phyloP scores from a whole-genome alignment of 768 basidiomycete genomes.

The Kwoniella mangroviensis region DNA sequence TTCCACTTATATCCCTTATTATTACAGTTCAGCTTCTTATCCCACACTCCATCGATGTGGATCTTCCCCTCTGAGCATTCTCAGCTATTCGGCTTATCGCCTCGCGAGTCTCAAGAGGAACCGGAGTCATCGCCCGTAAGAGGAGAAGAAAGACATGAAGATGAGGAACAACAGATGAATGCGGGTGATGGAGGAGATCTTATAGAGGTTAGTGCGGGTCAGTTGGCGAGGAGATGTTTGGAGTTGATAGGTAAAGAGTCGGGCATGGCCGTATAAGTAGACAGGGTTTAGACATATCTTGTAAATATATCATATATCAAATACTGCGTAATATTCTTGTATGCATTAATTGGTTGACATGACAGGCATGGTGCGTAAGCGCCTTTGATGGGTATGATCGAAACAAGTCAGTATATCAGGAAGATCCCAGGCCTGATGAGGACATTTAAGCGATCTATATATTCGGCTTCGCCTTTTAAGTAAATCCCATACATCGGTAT shows the following conservation, averaged over 20 bases:
- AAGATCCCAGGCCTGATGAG: too few relatives aligned
- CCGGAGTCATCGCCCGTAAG: not conserved
- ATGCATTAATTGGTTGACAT: too few relatives aligned
- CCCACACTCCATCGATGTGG: slow-evolving; percentile 73
- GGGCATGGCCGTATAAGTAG: slow-evolving; percentile 13
- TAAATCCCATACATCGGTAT: not conserved
- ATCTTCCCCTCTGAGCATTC: slow-evolving; percentile 57
- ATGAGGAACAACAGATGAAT: slow-evolving; percentile 23
- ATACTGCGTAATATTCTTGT: too few relatives aligned
- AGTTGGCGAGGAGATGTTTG: slow-evolving; percentile 44
- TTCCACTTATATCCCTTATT: slow-evolving; percentile 84
- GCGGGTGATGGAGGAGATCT: slow-evolving; percentile 48
- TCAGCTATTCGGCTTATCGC: slow-evolving; percentile 27
- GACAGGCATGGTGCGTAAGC: too few relatives aligned
- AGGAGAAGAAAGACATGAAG: slow-evolving; percentile 2
- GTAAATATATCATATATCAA: not conserved
- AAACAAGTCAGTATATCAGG: too few relatives aligned
- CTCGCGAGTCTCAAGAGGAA: too few relatives aligned
- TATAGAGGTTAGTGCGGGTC: slow-evolving; percentile 46
- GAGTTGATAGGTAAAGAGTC: slow-evolving; percentile 50
- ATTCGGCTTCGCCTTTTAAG: too few relatives aligned
- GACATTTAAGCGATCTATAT: too few relatives aligned
- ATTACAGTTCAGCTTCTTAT: slow-evolving; percentile 76
- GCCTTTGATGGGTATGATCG: too few relatives aligned
- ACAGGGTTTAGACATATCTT: not conserved